Evolutionary conservation across 164 flowering plant genomes (phyloP), one percentile per base, ranked within the genome.

Genomic region (Akebia trifoliata): DNA sequence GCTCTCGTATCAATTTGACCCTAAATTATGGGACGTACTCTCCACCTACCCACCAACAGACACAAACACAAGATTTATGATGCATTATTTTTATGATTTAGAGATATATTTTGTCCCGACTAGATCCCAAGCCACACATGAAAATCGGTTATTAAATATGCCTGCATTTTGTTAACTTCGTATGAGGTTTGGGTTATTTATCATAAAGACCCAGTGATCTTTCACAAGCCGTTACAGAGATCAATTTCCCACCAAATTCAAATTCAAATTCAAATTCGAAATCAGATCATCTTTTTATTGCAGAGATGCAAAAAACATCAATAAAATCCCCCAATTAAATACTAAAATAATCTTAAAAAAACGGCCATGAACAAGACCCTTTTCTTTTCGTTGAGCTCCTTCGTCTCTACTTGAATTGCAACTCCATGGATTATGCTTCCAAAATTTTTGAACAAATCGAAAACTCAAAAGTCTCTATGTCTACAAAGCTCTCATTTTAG

Each of bases 401-500:
- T 45, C 73, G 73, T 15, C 53, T 63, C 26, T 72, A 67, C 54
- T 67, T 68, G 2, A 64, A 22, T 5, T 47, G 32, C 59, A 45
- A 53, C 24, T 69, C 71, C 62, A 51, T 67, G 40, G 58, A 69
- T 58, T 69, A 75, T 31, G 76, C 74, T 24, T 31, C 32, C 54
- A 69, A 64, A 37, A 47, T 75, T 21, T 72, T 75, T 37, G 44
- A 55, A 15, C 14, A 28, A 10, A 60, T 52, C 2, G 59, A 44
- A 9, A 50, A 50, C 61, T 76, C 73, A 10, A 75, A 75, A 50
- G 71, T 75, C n/a, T n/a, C 24, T 71, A 37, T 25, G 71, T 69
- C 15, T 75, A 66, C 59, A 75, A 76, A 43, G 72, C 72, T 60
- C 63, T 72, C 36, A 63, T 72, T 28, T 73, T 72, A 34, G 79